Conservation (phyloP, 2,329 filamentous ascomycete genomes). For the Ceratocystis alfenasii region DNA sequence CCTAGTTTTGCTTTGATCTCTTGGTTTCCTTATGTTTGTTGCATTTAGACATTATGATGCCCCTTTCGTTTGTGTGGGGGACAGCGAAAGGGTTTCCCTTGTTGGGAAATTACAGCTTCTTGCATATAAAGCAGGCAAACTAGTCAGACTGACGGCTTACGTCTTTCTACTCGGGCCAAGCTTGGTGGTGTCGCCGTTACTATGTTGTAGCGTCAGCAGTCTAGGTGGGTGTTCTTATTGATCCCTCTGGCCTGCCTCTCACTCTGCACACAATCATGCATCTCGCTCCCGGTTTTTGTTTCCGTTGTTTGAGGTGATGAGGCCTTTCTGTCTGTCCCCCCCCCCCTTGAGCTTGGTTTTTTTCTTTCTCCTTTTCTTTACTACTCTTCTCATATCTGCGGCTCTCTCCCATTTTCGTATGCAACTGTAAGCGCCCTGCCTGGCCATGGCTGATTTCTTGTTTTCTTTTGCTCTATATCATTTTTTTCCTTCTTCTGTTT, state of each 20-base stretch:
- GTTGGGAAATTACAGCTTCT: constrained; percentile 3
- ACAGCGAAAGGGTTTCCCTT: constrained; percentile 5
- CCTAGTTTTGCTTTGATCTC: constrained; percentile 13
- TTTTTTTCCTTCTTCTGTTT: constrained; percentile 11
- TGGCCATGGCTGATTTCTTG: neutral
- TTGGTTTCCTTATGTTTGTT: constrained; percentile 18
- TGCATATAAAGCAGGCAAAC: neutral
- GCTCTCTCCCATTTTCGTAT: neutral
- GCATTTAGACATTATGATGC: constrained; percentile 22
- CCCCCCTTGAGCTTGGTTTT: constrained; percentile 13
- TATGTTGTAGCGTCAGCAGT: too few species aligned
- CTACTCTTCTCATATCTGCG: neutral
- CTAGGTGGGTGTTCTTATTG: too few species aligned
- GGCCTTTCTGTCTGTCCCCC: neutral
- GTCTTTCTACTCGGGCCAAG: neutral
- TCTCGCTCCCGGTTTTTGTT: neutral
- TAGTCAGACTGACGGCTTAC: neutral
- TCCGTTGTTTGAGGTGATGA: neutral
- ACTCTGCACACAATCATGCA: neutral
- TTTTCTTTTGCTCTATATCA: constrained; percentile 15
- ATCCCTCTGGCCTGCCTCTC: neutral
- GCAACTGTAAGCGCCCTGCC: neutral
- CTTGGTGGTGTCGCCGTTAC: neutral
- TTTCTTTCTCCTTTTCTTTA: constrained; percentile 4
- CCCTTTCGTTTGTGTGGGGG: constrained; percentile 16